phyloP scores from a whole-genome alignment of 768 basidiomycete genomes.

The Pleurotus sapidus region DNA sequence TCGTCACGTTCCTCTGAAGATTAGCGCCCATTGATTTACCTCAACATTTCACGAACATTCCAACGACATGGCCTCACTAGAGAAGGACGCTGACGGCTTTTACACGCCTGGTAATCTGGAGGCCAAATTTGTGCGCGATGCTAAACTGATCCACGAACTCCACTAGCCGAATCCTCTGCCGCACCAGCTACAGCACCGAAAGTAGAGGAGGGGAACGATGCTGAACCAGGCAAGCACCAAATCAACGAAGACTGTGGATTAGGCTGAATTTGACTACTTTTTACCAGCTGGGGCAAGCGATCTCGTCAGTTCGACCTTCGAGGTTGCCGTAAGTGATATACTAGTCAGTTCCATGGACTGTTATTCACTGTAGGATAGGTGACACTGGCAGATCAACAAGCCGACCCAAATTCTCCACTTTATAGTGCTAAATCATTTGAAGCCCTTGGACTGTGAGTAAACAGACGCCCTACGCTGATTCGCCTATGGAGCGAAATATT shows the following conservation, averaged over 20 bases:
- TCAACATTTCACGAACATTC: not conserved
- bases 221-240: conserved; percentile 20
- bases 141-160: conserved; percentile 13
- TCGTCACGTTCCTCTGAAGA: too few species aligned
- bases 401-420: conserved; percentile 92
- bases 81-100: conserved; percentile 82
- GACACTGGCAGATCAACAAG: conserved; percentile 94
- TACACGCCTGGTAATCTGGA: conserved; percentile 45
- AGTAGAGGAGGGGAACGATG: conserved; percentile 18
- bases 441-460: conserved; percentile 85
- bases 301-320: conserved; percentile 77
- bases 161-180: conserved; percentile 18
- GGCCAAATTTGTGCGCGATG: not conserved
- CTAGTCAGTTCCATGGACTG: conserved; percentile 8
- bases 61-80: conserved; percentile 35
- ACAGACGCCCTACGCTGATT: not conserved
- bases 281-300: conserved; percentile 41
- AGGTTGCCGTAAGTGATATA: conserved; percentile 63
- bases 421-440: conserved; percentile 94
- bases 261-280: not conserved
- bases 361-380: conserved; percentile 49
- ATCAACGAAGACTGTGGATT: not conserved
- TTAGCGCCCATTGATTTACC: too few species aligned
- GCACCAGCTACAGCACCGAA: conserved; percentile 5
- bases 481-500: not conserved